Base-by-base conservation (phyloP, 306 rosid species). In the Ammopiptanthus mongolicus region DNA sequence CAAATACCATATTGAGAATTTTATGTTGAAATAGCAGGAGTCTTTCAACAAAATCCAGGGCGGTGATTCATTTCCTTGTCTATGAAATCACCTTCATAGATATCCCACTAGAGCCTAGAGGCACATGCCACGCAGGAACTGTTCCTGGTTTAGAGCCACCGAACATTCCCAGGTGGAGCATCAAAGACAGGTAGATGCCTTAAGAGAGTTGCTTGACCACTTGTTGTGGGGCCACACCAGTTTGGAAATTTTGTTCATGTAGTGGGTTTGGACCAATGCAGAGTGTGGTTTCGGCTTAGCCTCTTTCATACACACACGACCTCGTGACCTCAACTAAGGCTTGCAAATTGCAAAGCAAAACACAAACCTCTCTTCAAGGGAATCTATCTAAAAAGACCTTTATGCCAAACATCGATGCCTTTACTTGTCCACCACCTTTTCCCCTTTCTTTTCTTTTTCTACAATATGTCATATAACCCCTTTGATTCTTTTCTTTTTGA, bases 401-500 rank as follows among this genome's bases (percentile, higher is more conserved):
- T 73, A 25, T 80, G 73, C 86, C 69, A 51, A 86, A 52, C 69
- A 41, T 71, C 17, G 1, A 62, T 39, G 1, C 65, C 66, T 80
- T 80, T 80, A 36, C 77, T 74, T 80, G n/a, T 13, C 71, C 76
- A 50, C 64, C 80, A 73, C 78, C 75, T 75, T 84, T 82, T 63
- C 79, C 41, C 47, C 52, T 77, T 62, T 66, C 74, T 58, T 86
- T 78, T 83, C 61, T 83, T 85, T 77, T 44, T 64, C 58, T 22
- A 13, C 79, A 77, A 58, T 74, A 58, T 72, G 58, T 33, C 68
- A 50, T 56, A 67, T 41, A 53, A 68, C 58, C 37, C 42, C 55
- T 0, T 29, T 44, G 65, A 81, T 83, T 87, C 89, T 76, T 87
- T 78, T 76, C 90, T 79, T 86, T 83, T 75, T 78, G 1, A 68